A percentile compares a stretch with the other conserved stretches of the same genome.
Evolutionary conservation across 352 stramenopile species (phyloP).

Genomic region (Pythium angustatum): DNA sequence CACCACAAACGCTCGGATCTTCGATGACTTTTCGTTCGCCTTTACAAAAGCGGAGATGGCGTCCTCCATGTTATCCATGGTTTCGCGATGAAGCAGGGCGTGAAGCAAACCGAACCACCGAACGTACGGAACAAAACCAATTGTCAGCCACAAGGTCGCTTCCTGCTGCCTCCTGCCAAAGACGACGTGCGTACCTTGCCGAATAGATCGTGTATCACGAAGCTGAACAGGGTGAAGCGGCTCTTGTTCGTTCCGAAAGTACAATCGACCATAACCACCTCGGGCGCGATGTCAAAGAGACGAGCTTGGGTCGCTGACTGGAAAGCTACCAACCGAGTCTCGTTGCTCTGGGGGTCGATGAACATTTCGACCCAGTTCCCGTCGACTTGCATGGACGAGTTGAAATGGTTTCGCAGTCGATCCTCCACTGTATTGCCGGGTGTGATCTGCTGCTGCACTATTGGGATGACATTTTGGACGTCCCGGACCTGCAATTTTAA

Average conservation of each 20-base stretch:
- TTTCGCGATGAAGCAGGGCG: slow-evolving; percentile 2
- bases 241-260: slow-evolving; percentile 18
- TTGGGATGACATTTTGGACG: background rate
- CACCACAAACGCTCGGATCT: slow-evolving; percentile 7
- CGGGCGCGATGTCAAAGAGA: background rate
- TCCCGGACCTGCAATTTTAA: background rate
- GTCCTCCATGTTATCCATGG: slow-evolving; percentile 24
- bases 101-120: no score
- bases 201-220: slow-evolving; percentile 21
- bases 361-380: slow-evolving; percentile 4
- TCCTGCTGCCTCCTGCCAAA: no score
- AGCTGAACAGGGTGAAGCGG: slow-evolving; percentile 22
- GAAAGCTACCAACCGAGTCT: slow-evolving; percentile 1
- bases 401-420: background rate
- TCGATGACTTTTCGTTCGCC: background rate
- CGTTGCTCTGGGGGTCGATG: background rate
- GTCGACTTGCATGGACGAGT: background rate
- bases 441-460: background rate
- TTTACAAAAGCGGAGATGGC: background rate
- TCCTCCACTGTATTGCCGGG: background rate
- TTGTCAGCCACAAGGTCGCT: no score
- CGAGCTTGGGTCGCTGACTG: slow-evolving; percentile 5
- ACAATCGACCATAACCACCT: slow-evolving; percentile 21
- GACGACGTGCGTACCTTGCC: slow-evolving; percentile 23
- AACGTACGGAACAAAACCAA: no score